phyloP scores from a whole-genome alignment of 345 rosid species.

The Nasturtium officinale region DNA sequence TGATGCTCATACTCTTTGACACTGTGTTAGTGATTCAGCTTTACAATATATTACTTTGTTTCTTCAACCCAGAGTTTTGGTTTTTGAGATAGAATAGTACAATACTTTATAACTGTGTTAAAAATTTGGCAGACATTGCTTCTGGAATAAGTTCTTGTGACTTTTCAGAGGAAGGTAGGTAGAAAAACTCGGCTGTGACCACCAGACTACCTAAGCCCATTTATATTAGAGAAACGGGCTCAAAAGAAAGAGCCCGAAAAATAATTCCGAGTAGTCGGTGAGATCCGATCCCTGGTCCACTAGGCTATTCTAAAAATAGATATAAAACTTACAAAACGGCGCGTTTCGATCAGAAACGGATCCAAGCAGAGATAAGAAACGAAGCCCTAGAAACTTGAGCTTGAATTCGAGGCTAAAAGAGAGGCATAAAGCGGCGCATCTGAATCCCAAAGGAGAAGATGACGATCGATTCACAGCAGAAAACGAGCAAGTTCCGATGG shows the following conservation, averaged over 20 bases:
- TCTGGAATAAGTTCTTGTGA: neutral
- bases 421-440: constrained; percentile 30
- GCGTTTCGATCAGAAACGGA: neutral
- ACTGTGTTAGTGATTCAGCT: constrained; percentile 20
- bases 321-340: neutral
- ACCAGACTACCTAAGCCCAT: neutral
- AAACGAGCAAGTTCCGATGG: constrained; percentile 62
- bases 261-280: neutral
- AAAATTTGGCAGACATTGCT: neutral
- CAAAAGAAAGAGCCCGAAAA: neutral
- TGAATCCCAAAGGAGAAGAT: constrained; percentile 13
- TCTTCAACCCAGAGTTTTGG: neutral
- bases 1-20: constrained; percentile 18
- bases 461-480: constrained; percentile 41
- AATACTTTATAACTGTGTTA: neutral
- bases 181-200: neutral
- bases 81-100: neutral
- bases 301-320: neutral
- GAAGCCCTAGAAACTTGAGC: constrained; percentile 5
- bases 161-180: neutral
- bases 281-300: neutral
- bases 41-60: neutral
- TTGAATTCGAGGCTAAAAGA: neutral
- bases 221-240: neutral
- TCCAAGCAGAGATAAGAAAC: neutral